Conservation (phyloP, 2,329 filamentous ascomycete species). For the Bipolaris gigantea region DNA sequence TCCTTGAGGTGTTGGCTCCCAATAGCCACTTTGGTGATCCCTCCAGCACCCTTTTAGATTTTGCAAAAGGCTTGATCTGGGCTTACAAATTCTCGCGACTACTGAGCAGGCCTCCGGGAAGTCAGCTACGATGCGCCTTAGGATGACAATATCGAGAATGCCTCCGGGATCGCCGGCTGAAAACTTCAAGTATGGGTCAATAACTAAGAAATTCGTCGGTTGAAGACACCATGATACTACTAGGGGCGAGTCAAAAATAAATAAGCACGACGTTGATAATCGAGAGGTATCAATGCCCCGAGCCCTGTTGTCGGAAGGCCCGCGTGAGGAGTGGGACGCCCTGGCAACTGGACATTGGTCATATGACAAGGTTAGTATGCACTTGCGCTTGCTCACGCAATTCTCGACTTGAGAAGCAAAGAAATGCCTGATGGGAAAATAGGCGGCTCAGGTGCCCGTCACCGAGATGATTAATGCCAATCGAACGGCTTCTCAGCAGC, state of each 20-base stretch:
- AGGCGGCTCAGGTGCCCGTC: not conserved
- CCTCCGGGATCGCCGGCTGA: not conserved
- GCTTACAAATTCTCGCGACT: not conserved
- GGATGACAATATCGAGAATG: not conserved
- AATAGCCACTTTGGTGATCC: not conserved
- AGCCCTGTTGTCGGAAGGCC: not conserved
- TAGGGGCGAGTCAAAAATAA: not conserved
- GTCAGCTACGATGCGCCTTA: not conserved
- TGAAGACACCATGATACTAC: not conserved
- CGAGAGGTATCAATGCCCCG: not conserved
- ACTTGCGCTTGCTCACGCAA: not conserved
- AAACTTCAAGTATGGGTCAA: not conserved
- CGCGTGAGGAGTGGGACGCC: not conserved
- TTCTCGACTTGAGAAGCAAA: not conserved
- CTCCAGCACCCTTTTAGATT: not conserved
- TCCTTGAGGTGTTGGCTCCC: not conserved
- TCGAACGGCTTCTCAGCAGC: not conserved
- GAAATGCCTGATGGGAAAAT: not conserved
- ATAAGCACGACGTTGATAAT: not conserved
- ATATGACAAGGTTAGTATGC: not conserved
- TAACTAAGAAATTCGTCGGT: not conserved
- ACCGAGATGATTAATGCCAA: not conserved
- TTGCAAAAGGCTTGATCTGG: not conserved
- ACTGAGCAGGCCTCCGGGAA: not conserved
- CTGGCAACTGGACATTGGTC: not conserved